Base-by-base conservation (phyloP, 2,329 filamentous ascomycete species). In the Lecanicillium sp. region DNA sequence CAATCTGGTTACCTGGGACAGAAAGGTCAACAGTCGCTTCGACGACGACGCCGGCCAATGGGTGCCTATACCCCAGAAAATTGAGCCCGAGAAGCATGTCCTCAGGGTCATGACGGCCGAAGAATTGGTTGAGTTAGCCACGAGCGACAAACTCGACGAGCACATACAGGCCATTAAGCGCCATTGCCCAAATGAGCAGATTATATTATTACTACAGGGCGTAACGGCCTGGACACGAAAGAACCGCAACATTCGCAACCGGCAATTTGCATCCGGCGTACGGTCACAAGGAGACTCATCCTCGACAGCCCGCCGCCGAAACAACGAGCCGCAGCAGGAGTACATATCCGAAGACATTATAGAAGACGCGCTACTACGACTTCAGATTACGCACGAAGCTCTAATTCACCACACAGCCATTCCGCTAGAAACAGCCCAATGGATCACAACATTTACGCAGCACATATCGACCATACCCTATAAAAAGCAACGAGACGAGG, bases 381-480 rank as follows among this genome's bases (percentile, higher is more conserved):
- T 90, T 4, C 85, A 90, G 55, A 69, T 89, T 5, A 57, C 72
- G 17, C 78, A 89, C 56, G 64, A 66, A 5, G 74, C 74, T 16
- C 62, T 85, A 4, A 77, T 89, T 32, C 82, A 88, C 54, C 83
- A 90, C 54, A 85, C 81, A 1, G 59, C 57, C 12, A 59, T 64
- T 3, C 51, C 71, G 0, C 53, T 73, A 1, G 81, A 87, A 50
- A 84, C 82, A 2, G 81, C 83, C 2, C 73, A 81, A 48, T 86
- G 83, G 80, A 77, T 89, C 20, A 65, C 71, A 20, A 67, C 73
- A 25, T 86, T 89, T 50, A 90, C 85, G 0, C 81, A 88, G 51
- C 81, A 90, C 54, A 79, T 90, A 35, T 83, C 82, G 7, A 84
- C 80, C 2, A 77, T 83, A 16, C 85, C 83, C 0, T 89, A 89